Evolutionary conservation across 495 filamentous ascomycete species (phyloP), one percentile per base, ranked within the genome.

Genomic region (Talaromyces ruber): DNA sequence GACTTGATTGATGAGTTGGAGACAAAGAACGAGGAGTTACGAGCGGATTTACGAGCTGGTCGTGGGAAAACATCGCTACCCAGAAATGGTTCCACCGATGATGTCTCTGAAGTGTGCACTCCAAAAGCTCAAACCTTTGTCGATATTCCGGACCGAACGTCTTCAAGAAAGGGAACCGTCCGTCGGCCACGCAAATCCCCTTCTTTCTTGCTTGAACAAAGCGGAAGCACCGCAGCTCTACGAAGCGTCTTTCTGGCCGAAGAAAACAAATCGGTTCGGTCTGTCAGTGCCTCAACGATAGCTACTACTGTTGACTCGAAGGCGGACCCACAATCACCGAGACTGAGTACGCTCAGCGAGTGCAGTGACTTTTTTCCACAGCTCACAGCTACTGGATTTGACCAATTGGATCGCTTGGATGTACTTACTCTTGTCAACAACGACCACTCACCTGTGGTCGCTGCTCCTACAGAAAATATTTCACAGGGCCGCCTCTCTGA

Each of bases 1-100:
- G 81, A 84, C 11, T 79, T 94, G 67, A 96, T 97, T 57, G 85
- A 88, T 54, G 77, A 81, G 47, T 72, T 93, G 29, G 91, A 97
- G 71, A 80, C 83, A 0, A 85, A 83, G 66, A 73, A 89, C 3
- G 82, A 88, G 29, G 74, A 83, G 58, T 70, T 91, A 29, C 71
- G 71, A 50, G 63, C 57, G 32, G 74, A 84, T 58, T 70, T 91
- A 32, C 71, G 71, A 52, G 64, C 58, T 5, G 64, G 63, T 53
- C 65, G 62, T 28, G 68, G 70, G 6, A 59, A 63, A 45, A 68
- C 67, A 6, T 65, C 70, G 8, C 54, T 61, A 12, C 64, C 70
- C 4, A 68, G 57, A 4, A 64, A 74, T 59, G 70, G 65, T 4
- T 63, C 64, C 1, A 69, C 64, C 6, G 52, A 62, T 51, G 65